Evolutionary conservation across 176 grass and related monocot genomes (phyloP).

Genomic region (Hordeum marinum): DNA sequence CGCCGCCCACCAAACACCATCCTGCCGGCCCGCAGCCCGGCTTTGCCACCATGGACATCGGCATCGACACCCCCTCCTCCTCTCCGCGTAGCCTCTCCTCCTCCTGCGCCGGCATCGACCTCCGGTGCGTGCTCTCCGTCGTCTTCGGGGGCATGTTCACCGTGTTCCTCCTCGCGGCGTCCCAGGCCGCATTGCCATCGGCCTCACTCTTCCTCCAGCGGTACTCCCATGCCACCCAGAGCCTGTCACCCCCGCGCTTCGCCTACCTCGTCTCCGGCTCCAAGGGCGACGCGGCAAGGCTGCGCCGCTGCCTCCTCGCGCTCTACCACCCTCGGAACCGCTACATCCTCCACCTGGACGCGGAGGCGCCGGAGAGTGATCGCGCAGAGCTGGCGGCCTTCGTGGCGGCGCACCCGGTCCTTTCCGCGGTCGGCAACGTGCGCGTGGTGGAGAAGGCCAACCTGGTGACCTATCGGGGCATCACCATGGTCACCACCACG

Average conservation of each 20-base stretch:
- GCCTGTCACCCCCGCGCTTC: conserved; percentile 20
- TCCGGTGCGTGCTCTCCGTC: conserved; percentile 33
- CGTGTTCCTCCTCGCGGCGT: conserved; percentile 23
- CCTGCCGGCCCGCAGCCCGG: not conserved
- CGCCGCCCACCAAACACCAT: not conserved
- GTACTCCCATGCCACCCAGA: not conserved
- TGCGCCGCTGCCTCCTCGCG: conserved; percentile 56
- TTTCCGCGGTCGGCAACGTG: conserved; percentile 39
- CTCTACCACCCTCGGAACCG: conserved; percentile 67
- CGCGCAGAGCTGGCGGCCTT: conserved; percentile 31
- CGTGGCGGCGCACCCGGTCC: conserved; percentile 38
- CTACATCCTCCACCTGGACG: conserved; percentile 77
- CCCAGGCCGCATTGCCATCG: not conserved
- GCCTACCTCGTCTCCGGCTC: conserved; percentile 76
- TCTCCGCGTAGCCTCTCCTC: not conserved
- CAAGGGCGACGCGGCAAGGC: conserved; percentile 35
- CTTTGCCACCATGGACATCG: not conserved
- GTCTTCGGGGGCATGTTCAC: conserved; percentile 17
- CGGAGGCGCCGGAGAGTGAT: conserved; percentile 34
- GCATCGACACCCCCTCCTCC: not conserved
- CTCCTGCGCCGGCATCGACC: not conserved
- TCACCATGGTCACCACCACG: conserved; percentile 76
- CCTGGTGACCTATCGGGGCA: conserved; percentile 70
- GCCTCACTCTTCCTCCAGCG: not conserved
- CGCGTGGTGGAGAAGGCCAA: conserved; percentile 56